Evolutionary conservation across 768 basidiomycete species (phyloP).

Genomic region (Pleurotus platypus): DNA sequence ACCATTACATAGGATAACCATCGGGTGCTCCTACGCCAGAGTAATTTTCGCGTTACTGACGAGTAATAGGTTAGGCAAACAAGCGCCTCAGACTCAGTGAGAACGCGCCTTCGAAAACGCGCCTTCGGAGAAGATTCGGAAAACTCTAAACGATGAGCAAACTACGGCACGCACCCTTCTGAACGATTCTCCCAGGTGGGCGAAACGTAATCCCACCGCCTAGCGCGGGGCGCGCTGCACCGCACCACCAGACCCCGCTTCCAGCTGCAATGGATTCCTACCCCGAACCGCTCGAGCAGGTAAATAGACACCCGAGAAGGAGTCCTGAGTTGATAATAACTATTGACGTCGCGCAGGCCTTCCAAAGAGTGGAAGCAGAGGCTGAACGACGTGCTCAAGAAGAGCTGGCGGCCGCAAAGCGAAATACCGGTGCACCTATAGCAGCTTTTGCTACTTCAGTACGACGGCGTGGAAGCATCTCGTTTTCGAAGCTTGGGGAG

Average conservation of each 20-base stretch:
- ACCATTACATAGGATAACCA: too few species aligned
- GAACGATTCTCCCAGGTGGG: not conserved
- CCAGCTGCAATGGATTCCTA: conserved; percentile 1
- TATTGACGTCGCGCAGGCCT: not conserved
- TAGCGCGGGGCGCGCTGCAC: not conserved
- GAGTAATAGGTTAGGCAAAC: not conserved
- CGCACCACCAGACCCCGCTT: not conserved
- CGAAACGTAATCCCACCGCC: conserved; percentile 4
- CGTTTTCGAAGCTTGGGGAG: conserved; percentile 5
- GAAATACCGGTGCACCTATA: not conserved
- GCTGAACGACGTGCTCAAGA: conserved; percentile 5
- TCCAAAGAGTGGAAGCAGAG: conserved; percentile 10
- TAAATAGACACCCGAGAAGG: not conserved
- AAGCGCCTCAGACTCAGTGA: not conserved
- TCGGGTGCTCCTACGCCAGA: too few species aligned
- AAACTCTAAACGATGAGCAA: conserved; percentile 1
- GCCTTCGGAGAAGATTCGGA: conserved; percentile 4
- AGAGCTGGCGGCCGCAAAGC: not conserved
- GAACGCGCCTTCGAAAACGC: not conserved
- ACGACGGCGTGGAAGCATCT: conserved; percentile 6
- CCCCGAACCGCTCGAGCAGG: conserved; percentile 7
- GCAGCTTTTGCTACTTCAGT: not conserved
- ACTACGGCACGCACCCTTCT: not conserved
- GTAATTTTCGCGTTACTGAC: not conserved
- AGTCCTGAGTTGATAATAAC: not conserved